phyloP scores from a whole-genome alignment of 1,284 basidiomycete genomes.

The Trichosporon sp. region DNA sequence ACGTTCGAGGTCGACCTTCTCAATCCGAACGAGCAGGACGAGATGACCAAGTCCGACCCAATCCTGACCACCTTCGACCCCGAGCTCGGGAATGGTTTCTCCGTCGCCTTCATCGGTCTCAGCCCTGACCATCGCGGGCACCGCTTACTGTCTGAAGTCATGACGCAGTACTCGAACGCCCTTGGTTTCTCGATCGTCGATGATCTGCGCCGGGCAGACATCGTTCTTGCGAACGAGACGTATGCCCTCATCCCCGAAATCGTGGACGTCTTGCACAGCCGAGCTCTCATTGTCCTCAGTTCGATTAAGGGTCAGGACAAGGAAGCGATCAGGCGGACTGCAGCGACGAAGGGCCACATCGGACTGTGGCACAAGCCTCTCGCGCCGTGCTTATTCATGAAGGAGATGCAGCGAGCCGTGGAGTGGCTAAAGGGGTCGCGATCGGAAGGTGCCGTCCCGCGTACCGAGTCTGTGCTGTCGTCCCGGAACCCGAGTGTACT shows the following conservation, averaged over 20 bases:
- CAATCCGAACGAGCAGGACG: conserved; percentile 17
- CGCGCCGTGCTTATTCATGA: conserved; percentile 1
- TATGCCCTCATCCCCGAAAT: conserved; percentile 61
- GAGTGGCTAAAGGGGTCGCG: neutral
- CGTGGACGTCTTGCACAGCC: conserved; percentile 32
- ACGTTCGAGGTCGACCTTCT: conserved; percentile 73
- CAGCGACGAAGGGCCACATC: conserved; percentile 7
- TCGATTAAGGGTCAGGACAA: conserved; percentile 58
- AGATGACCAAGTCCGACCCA: neutral
- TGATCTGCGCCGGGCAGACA: conserved; percentile 64
- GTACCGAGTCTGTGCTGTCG: neutral
- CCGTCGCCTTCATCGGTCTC: conserved; percentile 75
- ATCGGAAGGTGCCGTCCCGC: neutral
- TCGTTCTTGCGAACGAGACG: conserved; percentile 83
- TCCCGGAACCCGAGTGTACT: neutral
- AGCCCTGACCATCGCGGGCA: conserved; percentile 68
- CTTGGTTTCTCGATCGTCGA: conserved; percentile 71
- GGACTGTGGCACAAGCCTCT: conserved; percentile 13
- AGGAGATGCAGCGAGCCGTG: neutral
- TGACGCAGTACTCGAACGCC: conserved; percentile 72
- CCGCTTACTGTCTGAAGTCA: conserved; percentile 66
- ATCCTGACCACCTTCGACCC: neutral
- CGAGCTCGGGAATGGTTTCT: conserved; percentile 58
- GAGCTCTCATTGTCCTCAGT: conserved; percentile 23
- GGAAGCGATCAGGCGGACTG: conserved; percentile 29